Percentiles rank a stretch among this genome's conserved stretches.
phyloP scores from a whole-genome alignment of 2,329 filamentous ascomycete species.

The Alternaria metachromatica region DNA sequence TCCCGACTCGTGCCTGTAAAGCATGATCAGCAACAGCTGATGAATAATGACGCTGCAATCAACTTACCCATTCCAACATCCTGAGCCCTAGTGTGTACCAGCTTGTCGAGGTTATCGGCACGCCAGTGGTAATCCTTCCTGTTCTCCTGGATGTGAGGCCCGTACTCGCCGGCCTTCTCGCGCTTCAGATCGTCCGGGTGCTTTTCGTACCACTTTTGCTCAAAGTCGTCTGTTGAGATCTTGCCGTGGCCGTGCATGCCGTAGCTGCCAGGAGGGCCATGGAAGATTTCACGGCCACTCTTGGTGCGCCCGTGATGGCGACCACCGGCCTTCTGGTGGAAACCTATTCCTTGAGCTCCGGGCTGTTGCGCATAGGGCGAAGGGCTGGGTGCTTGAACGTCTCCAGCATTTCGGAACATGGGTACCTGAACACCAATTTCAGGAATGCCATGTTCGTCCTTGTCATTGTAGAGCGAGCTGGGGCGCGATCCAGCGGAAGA shows the following conservation, averaged over 20 bases:
- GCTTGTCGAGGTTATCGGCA: constrained; percentile 86
- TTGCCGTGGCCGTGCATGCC: constrained; percentile 89
- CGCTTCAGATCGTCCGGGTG: constrained; percentile 79
- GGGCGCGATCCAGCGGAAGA: constrained; percentile 56
- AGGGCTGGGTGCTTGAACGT: constrained; percentile 94
- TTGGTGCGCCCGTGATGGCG: constrained; percentile 71
- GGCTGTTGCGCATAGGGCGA: constrained; percentile 59
- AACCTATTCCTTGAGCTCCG: constrained; percentile 56
- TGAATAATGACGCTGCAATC: constrained; percentile 1
- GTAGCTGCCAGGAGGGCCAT: constrained; percentile 85
- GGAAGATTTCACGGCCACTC: constrained; percentile 73
- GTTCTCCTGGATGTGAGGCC: constrained; percentile 63
- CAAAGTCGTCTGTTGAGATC: constrained; percentile 77
- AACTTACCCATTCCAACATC: constrained; percentile 61
- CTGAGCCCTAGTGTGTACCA: constrained; percentile 72
- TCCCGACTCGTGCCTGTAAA: constrained; percentile 67
- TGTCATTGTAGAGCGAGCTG: constrained; percentile 61
- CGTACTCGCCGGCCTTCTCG: constrained; percentile 74
- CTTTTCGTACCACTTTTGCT: constrained; percentile 91
- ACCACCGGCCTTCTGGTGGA: constrained; percentile 57
- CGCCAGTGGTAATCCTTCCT: constrained; percentile 83
- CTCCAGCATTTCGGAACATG: constrained; percentile 90
- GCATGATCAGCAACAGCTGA: constrained; percentile 58
- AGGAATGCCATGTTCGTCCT: constrained; percentile 84
- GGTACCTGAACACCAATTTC: constrained; percentile 92